A percentile compares a stretch with the other conserved stretches of the same genome.
These are phyloP conservation scores for Orbilia brochopaga DNA, from an alignment of 2,329 filamentous ascomycete species.

Conservation along the genomic window DNA sequence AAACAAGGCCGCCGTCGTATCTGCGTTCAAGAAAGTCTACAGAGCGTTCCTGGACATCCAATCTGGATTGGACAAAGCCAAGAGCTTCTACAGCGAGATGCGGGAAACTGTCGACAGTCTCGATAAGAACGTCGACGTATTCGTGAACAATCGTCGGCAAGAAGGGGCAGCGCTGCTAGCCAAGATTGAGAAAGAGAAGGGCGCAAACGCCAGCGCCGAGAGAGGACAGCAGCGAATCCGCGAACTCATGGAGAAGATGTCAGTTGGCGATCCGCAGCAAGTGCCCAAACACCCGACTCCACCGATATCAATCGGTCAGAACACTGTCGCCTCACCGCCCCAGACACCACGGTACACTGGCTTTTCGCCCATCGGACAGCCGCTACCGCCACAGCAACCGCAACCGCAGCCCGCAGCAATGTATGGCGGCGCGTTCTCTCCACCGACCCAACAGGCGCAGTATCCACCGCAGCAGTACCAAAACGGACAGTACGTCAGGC, in stretches of 20 bases:
- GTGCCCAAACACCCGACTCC: conserved; percentile 58
- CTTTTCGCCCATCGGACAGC: conserved; percentile 46
- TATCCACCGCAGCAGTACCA: conserved; percentile 55
- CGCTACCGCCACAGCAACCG: conserved; percentile 21
- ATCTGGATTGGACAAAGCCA: conserved; percentile 83
- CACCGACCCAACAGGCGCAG: conserved; percentile 48
- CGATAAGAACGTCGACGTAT: conserved; percentile 93
- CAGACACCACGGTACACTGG: conserved; percentile 61
- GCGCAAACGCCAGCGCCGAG: conserved; percentile 71
- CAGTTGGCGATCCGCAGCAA: conserved; percentile 70
- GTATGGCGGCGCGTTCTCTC: conserved; percentile 51
- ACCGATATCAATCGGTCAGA: conserved; percentile 57
- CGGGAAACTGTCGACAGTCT: conserved; percentile 89
- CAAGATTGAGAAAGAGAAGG: conserved; percentile 82
- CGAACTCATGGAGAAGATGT: conserved; percentile 93
- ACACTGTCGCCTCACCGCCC: conserved; percentile 60
- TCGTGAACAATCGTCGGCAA: conserved; percentile 89
- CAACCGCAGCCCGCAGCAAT: conserved; percentile 46
- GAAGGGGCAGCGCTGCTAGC: conserved; percentile 89
- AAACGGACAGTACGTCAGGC: conserved; percentile 55
- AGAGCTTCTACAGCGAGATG: conserved; percentile 95
- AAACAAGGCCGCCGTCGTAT: conserved; percentile 79
- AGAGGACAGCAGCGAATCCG: conserved; percentile 83
- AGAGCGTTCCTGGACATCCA: conserved; percentile 90
- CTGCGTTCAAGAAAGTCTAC: conserved; percentile 86